Evolutionary conservation across 192 early-diverging fungal species (phyloP).

Genomic region (Allomyces javanicus): DNA sequence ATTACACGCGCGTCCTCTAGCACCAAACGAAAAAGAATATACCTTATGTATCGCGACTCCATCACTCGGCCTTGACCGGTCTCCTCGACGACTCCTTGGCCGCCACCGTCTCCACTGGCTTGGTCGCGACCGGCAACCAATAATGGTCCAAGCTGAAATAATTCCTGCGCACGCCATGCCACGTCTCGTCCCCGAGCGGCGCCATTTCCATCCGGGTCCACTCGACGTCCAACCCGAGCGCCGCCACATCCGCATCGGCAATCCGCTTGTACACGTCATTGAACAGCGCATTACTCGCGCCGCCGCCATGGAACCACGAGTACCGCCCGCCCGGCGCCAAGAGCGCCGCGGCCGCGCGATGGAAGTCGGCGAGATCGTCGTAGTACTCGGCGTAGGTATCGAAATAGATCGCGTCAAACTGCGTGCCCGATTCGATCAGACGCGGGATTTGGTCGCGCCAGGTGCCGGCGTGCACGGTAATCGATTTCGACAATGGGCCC

Average conservation of each 20-base stretch:
- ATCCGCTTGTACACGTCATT: slow-evolving; percentile 86
- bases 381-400: slow-evolving; percentile 33
- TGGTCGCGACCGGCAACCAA: neutral
- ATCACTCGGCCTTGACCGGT: too few relatives aligned
- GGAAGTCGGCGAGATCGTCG: slow-evolving; percentile 18
- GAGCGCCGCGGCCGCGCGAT: slow-evolving; percentile 25
- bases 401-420: slow-evolving; percentile 89
- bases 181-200: slow-evolving; percentile 53
- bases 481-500: slow-evolving; percentile 58
- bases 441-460: slow-evolving; percentile 7
- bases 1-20: too few relatives aligned
- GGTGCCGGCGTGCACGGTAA: slow-evolving; percentile 86
- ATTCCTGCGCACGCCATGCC: slow-evolving; percentile 48
- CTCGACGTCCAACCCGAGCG: slow-evolving; percentile 55
- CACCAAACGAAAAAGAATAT: too few relatives aligned
- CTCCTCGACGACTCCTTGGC: too few relatives aligned
- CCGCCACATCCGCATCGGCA: slow-evolving; percentile 57
- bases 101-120: neutral
- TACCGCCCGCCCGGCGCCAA: slow-evolving; percentile 59
- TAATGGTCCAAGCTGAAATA: neutral
- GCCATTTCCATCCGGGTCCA: slow-evolving; percentile 55
- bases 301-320: slow-evolving; percentile 87
- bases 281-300: slow-evolving; percentile 85
- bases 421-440: slow-evolving; percentile 35
- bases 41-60: too few relatives aligned